These are phyloP conservation scores for Coprinellus micaceus DNA, from an alignment of 768 basidiomycete species.

Conservation along the genomic window DNA sequence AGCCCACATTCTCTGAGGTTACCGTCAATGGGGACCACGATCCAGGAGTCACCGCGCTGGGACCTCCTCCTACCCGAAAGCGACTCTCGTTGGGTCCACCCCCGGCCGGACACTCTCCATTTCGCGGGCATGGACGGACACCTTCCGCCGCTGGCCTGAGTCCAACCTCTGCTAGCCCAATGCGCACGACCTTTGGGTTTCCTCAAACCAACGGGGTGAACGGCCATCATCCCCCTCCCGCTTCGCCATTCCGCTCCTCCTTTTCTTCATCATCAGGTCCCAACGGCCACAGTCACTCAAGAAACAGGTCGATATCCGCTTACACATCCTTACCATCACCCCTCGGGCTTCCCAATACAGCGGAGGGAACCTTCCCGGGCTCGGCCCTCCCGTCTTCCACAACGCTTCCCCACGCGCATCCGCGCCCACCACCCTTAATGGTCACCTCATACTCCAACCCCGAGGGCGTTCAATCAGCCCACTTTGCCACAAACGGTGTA, in stretches of 20 bases:
- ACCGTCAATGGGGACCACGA: not conserved
- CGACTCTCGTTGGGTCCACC: not conserved
- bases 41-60: not conserved
- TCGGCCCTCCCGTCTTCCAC: slow-evolving; percentile 18
- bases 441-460: slow-evolving; percentile 6
- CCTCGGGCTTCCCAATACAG: slow-evolving; percentile 23
- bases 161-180: slow-evolving; percentile 28
- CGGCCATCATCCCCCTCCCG: slow-evolving; percentile 17
- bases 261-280: slow-evolving; percentile 13
- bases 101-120: not conserved
- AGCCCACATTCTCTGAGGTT: not conserved
- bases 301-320: slow-evolving; percentile 49
- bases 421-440: slow-evolving; percentile 9
- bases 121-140: slow-evolving; percentile 19
- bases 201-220: slow-evolving; percentile 17
- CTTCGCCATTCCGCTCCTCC: slow-evolving; percentile 31
- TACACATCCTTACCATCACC: slow-evolving; percentile 50
- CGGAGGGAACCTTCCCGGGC: slow-evolving; percentile 13
- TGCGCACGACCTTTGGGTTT: slow-evolving; percentile 24
- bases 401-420: slow-evolving; percentile 16
- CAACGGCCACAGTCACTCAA: slow-evolving; percentile 31
- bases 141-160: slow-evolving; percentile 21
- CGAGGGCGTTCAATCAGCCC: slow-evolving; percentile 8
- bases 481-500: slow-evolving; percentile 15
- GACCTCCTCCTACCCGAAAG: slow-evolving; percentile 10